These are phyloP conservation scores for Rhizopus microsporus DNA, from an alignment of 371 early-diverging fungal genomes.

Conservation along the genomic window DNA sequence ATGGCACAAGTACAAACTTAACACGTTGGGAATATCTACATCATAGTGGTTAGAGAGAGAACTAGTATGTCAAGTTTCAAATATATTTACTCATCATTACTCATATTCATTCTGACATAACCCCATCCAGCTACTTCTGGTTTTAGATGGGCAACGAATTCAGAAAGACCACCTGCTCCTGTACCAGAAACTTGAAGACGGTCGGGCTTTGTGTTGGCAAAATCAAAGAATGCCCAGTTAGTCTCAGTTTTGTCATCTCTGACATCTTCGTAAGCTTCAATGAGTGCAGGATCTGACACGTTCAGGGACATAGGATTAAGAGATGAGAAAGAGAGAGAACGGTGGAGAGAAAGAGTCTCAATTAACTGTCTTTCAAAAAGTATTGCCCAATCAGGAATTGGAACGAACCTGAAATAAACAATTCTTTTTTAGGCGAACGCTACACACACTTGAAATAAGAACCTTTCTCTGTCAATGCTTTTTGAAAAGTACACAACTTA, in stretches of 20 bases:
- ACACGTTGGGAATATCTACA: conserved; percentile 55
- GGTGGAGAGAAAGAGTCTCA: neutral
- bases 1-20: conserved; percentile 74
- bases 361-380: no score
- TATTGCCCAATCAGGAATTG: no score
- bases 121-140: conserved; percentile 80
- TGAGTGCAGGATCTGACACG: conserved; percentile 56
- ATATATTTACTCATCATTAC: conserved; percentile 75
- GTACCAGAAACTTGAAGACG: conserved; percentile 47
- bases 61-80: neutral
- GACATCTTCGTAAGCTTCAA: conserved; percentile 71
- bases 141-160: conserved; percentile 64
- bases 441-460: no score
- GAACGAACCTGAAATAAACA: no score
- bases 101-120: conserved; percentile 74
- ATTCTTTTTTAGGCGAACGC: no score
- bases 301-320: conserved; percentile 42
- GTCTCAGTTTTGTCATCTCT: conserved; percentile 70
- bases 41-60: neutral
- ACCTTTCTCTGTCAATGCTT: no score
- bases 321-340: conserved; percentile 1
- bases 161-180: conserved; percentile 72
- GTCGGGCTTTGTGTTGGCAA: conserved; percentile 50
- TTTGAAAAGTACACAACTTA: no score
- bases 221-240: conserved; percentile 63